These are phyloP conservation scores for Cladophialophora psammophila DNA, from an alignment of 2,329 filamentous ascomycete species.

Conservation along the genomic window DNA sequence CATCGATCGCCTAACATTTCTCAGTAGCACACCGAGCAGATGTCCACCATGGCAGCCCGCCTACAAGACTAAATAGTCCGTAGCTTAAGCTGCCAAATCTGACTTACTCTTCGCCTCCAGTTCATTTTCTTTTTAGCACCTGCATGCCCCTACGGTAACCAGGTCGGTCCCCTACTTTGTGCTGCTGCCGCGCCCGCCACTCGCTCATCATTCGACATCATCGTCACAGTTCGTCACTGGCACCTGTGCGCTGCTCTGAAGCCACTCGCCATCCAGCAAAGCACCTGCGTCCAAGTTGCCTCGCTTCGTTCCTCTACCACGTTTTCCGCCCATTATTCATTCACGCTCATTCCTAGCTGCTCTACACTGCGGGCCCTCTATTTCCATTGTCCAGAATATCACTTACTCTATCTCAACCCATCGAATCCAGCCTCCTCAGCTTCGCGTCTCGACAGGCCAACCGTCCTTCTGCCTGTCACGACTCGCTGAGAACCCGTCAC, in stretches of 20 bases:
- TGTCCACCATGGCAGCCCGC: conserved; percentile 1
- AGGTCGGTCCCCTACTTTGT: conserved; percentile 13
- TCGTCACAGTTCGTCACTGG: conserved; percentile 23
- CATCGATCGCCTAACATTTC: conserved; percentile 13
- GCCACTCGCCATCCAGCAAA: conserved; percentile 14
- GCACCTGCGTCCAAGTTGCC: conserved; percentile 23
- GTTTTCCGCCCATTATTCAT: conserved; percentile 17
- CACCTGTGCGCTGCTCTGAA: conserved; percentile 3
- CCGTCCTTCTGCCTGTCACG: conserved; percentile 17
- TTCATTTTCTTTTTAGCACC: conserved; percentile 8
- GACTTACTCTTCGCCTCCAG: conserved; percentile 18
- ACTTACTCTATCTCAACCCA: conserved; percentile 25
- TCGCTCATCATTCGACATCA: conserved; percentile 21
- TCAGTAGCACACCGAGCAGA: conserved; percentile 12
- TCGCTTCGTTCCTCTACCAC: conserved; percentile 24
- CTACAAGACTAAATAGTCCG: conserved; percentile 21
- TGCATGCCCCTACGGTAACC: conserved; percentile 15
- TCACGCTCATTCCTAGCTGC: conserved; percentile 25
- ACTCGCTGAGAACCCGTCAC: conserved; percentile 16
- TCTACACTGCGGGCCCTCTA: background rate
- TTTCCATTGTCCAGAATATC: background rate
- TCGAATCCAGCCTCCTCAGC: conserved; percentile 5
- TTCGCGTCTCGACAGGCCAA: conserved; percentile 6
- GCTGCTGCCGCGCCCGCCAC: conserved; percentile 16
- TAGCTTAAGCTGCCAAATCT: conserved; percentile 10